Base-by-base conservation (phyloP, 1,139 yeast species). In the Kodamaea sp. region DNA sequence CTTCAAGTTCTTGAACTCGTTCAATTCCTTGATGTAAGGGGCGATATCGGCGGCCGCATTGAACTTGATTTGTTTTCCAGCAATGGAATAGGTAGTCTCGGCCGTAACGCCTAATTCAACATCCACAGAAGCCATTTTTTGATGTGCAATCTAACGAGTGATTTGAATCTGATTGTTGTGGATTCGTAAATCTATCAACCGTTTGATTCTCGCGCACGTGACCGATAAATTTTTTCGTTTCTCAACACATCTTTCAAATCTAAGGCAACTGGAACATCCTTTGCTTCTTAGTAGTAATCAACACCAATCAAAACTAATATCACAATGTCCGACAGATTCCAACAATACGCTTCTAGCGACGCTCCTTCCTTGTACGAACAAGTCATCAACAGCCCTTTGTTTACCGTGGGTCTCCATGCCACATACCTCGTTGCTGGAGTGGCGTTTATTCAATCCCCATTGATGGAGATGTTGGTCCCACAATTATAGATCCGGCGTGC, bases 381-480 rank as follows among this genome's bases (percentile, higher is more conserved):
- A 51, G 67, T 82, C 61, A 77, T 65, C 43, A 72, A 73, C 46
- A 63, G 82, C 31, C 92, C 92, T 42, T 71, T 71, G 16, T 83
- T 70, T 65, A 79, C 86, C 41, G 66, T 83, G 38, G 73, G 78
- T 35, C 59, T 82, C 30, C 83, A 84, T 60, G 78, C 75, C 41
- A 73, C 70, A 24, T 68, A 83, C 44, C 84, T 84, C 53, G 78
- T 74, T 41, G 79, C 84, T 31, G 92, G 92, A 57, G 84, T 83
- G 48, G 78, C 78, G 15, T 76, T 83, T 61, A 77, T 84, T 48
- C 87, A 81, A 66, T 81, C 89, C 29, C 83, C 90, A 46, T 64
- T 82, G 55, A 82, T 83, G 87, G 92, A 83, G 39, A 76, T 81
- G 78, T 66, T 84, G 64, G 89, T 83, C 49, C 92, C 92, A 38